phyloP scores from a whole-genome alignment of 2,329 filamentous ascomycete genomes.

The Xylaria sp. region DNA sequence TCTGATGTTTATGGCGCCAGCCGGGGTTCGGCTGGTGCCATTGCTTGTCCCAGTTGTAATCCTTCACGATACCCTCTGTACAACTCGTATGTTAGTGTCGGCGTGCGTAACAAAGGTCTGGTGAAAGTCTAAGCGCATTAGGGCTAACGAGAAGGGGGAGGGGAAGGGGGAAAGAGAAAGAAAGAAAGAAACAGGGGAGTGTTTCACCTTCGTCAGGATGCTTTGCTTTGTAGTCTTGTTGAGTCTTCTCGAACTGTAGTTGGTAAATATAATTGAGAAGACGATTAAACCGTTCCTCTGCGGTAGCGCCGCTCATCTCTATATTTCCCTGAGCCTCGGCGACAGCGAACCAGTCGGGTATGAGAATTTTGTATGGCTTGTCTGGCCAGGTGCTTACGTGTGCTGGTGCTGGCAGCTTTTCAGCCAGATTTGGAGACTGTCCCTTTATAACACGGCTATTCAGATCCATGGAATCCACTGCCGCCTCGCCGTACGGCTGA shows the following conservation, averaged over 20 bases:
- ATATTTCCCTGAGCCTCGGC: conserved; percentile 16
- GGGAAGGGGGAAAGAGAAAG: neutral
- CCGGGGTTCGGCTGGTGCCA: conserved; percentile 33
- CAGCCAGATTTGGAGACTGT: neutral
- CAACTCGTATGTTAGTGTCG: conserved; percentile 2
- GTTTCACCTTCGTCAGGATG: conserved; percentile 22
- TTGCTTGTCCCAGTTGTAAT: conserved; percentile 32
- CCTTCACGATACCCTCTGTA: conserved; percentile 3
- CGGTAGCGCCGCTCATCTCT: conserved; percentile 19
- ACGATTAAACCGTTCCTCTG: conserved; percentile 19
- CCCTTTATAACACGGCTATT: neutral
- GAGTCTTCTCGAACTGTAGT: conserved; percentile 21
- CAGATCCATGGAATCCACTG: neutral
- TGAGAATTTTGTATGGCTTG: conserved; percentile 9
- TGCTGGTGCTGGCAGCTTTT: neutral
- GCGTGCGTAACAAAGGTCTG: too few species aligned
- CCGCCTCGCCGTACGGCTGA: neutral
- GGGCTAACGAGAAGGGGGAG: neutral
- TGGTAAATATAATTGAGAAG: conserved; percentile 28
- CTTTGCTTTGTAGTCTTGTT: conserved; percentile 6
- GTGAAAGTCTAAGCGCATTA: neutral
- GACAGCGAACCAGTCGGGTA: conserved; percentile 37
- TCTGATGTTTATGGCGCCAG: conserved; percentile 30
- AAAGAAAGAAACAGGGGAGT: neutral
- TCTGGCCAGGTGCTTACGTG: neutral